Percentiles rank a stretch among this genome's conserved stretches.
Evolutionary conservation across 768 basidiomycete species (phyloP).

Genomic region (Mycena venus): DNA sequence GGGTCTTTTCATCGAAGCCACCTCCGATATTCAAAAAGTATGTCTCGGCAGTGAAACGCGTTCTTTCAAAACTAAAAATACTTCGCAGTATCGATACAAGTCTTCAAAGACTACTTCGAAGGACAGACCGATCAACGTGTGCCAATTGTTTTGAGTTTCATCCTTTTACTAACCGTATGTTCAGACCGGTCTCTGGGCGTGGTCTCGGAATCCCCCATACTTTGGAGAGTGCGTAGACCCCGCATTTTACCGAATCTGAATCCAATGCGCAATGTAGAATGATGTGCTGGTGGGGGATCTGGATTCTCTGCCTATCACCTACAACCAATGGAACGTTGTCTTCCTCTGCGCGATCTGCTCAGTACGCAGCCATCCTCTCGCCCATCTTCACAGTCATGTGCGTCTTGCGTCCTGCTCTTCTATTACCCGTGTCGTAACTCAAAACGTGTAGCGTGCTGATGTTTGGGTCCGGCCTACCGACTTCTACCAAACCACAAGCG

Average conservation of each 20-base stretch:
- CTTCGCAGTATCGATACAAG: slow-evolving; percentile 64
- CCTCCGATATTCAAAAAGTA: slow-evolving; percentile 22
- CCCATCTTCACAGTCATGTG: slow-evolving; percentile 77
- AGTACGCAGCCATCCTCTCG: slow-evolving; percentile 70
- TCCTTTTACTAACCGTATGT: background rate
- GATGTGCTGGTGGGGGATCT: slow-evolving; percentile 77
- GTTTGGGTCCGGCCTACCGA: slow-evolving; percentile 79
- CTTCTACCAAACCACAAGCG: slow-evolving; percentile 76
- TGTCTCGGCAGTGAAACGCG: background rate
- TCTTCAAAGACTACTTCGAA: slow-evolving; percentile 60
- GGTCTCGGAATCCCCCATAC: slow-evolving; percentile 77
- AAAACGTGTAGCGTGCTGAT: slow-evolving; percentile 60
- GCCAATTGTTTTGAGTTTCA: background rate
- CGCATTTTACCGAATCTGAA: background rate
- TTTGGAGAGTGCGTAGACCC: slow-evolving; percentile 71
- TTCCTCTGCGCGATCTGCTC: slow-evolving; percentile 62
- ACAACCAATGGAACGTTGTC: slow-evolving; percentile 60
- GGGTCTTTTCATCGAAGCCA: slow-evolving; percentile 67
- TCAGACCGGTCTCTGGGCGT: slow-evolving; percentile 66
- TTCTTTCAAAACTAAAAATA: background rate
- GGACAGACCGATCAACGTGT: slow-evolving; percentile 62
- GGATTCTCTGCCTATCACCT: slow-evolving; percentile 72
- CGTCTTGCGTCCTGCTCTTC: slow-evolving; percentile 44
- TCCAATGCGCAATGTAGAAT: slow-evolving; percentile 52
- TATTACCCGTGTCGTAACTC: background rate